Conservation (phyloP, 371 early-diverging fungal species). For the Zopfochytrium polystomum region DNA sequence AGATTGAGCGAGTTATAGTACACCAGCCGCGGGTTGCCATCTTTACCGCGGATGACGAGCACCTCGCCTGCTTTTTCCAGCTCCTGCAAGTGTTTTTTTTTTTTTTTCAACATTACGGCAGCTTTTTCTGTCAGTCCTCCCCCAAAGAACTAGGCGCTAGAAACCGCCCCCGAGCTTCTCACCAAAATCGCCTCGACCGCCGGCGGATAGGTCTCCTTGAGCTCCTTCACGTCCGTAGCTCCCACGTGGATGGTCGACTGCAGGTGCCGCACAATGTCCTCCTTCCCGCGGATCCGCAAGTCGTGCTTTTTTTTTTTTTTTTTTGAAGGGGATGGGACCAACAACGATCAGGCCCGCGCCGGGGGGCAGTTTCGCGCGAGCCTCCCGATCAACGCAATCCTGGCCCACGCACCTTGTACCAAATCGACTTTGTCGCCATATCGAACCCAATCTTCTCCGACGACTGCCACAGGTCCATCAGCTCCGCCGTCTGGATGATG, state of each 20-base stretch:
- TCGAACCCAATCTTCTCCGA: conserved; percentile 26
- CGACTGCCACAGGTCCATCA: conserved; percentile 16
- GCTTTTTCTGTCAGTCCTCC: neutral
- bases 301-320: conserved; percentile 60
- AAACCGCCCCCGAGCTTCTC: neutral
- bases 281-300: conserved; percentile 69
- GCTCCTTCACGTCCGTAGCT: conserved; percentile 75
- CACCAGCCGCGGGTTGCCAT: conserved; percentile 68
- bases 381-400: neutral
- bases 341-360: neutral
- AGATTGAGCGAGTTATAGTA: conserved; percentile 70
- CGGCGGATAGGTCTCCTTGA: conserved; percentile 77
- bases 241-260: conserved; percentile 57
- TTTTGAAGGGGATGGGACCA: no score
- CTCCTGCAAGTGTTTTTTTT: conserved; percentile 41
- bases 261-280: conserved; percentile 67
- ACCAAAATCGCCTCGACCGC: conserved; percentile 61
- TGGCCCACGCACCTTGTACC: conserved; percentile 23
- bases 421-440: conserved; percentile 13
- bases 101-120: neutral
- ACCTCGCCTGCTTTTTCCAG: conserved; percentile 66
- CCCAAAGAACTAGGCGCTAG: neutral
- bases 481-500: conserved; percentile 11
- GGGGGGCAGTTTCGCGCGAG: neutral
- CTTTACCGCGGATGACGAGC: conserved; percentile 72